Conservation (phyloP, 257 asterid genomes). For the Anisodus acutangulus region DNA sequence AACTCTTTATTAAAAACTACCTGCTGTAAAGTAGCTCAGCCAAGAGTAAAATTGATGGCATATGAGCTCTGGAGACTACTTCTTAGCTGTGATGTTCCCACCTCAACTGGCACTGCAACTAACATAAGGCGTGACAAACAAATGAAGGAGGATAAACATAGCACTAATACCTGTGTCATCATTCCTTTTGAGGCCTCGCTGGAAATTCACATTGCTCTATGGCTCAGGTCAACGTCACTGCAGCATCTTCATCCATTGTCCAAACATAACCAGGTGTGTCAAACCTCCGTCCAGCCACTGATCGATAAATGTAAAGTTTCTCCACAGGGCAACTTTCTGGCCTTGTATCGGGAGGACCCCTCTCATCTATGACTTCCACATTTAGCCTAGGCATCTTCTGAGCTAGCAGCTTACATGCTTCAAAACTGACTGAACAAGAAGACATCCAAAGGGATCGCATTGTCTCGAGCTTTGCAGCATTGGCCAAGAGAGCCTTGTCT, state of each 20-base stretch:
- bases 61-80: constrained; percentile 49
- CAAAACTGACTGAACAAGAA: constrained; percentile 84
- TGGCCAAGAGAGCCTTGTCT: constrained; percentile 93
- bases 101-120: constrained; percentile 49
- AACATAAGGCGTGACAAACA: constrained; percentile 41
- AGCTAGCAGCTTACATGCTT: constrained; percentile 88
- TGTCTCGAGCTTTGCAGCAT: constrained; percentile 96
- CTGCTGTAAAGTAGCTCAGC: constrained; percentile 55
- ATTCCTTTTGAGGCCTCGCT: constrained; percentile 2
- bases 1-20: constrained; percentile 45
- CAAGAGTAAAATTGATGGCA: constrained; percentile 59
- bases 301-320: constrained; percentile 75
- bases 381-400: constrained; percentile 82
- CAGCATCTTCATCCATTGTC: constrained; percentile 66
- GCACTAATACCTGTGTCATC: constrained; percentile 53
- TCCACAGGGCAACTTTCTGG: constrained; percentile 79
- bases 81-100: constrained; percentile 29
- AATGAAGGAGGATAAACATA: constrained; percentile 36
- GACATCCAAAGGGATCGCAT: constrained; percentile 99
- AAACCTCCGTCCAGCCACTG: constrained; percentile 78
- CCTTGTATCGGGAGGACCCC: constrained; percentile 77
- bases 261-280: constrained; percentile 90
- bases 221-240: constrained; percentile 43
- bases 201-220: neutral
- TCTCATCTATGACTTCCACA: constrained; percentile 92